Conservation (phyloP, 805 yeast species). For the Starmerella vaccinii region DNA sequence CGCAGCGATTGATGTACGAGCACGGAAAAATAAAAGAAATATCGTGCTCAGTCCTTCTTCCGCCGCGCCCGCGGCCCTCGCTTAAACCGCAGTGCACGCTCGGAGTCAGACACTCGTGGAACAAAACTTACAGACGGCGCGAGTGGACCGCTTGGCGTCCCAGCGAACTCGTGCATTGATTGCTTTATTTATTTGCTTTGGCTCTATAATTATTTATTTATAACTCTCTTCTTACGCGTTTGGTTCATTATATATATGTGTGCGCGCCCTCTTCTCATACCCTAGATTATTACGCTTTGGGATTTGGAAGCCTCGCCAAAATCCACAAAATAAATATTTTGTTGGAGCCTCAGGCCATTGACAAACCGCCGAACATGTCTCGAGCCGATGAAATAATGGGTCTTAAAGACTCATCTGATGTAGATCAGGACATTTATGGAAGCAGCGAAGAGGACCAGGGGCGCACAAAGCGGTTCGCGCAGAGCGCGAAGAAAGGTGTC, state of each 20-base stretch:
- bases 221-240: too few species aligned
- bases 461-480: neutral
- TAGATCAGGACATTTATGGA: conserved; percentile 9
- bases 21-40: neutral
- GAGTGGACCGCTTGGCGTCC: neutral
- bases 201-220: neutral
- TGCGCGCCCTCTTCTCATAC: neutral
- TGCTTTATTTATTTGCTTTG: neutral
- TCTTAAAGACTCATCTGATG: conserved; percentile 15
- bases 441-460: conserved; percentile 18
- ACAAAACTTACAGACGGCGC: conserved; percentile 2
- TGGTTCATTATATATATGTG: too few species aligned
- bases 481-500: neutral
- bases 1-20: neutral
- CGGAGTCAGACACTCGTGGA: conserved; percentile 5
- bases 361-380: conserved; percentile 9
- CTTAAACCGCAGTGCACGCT: neutral
- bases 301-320: neutral
- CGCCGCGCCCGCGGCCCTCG: neutral
- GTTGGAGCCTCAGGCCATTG: neutral
- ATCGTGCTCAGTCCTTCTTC: neutral
- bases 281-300: neutral
- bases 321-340: neutral
- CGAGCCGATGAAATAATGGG: conserved; percentile 20
- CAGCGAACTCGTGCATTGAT: neutral